Evolutionary conservation across 805 yeast genomes (phyloP).

Genomic region (Peterozyma xylosa): DNA sequence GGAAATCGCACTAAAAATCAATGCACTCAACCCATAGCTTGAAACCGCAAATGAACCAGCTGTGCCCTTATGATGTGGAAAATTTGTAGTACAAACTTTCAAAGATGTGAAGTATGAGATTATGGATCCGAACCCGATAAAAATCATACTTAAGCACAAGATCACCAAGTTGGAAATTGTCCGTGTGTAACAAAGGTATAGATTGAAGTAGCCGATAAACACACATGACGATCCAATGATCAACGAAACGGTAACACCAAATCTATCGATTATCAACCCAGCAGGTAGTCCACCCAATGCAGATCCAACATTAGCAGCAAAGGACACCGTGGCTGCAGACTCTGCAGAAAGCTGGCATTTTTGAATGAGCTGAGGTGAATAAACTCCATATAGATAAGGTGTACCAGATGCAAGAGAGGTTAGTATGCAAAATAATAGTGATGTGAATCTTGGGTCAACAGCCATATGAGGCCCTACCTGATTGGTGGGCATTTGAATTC

Average conservation of each 20-base stretch:
- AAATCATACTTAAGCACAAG: constrained; percentile 40
- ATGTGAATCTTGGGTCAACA: constrained; percentile 6
- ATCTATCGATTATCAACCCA: constrained; percentile 57
- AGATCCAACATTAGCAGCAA: constrained; percentile 56
- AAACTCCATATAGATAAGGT: constrained; percentile 68
- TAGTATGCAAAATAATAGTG: constrained; percentile 21
- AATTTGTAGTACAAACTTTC: constrained; percentile 53
- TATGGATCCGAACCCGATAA: constrained; percentile 61
- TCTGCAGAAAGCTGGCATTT: constrained; percentile 50
- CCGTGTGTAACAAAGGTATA: constrained; percentile 38
- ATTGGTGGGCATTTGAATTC: no score
- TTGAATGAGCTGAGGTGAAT: constrained; percentile 61
- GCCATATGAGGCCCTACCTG: neutral
- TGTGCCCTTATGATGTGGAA: constrained; percentile 62
- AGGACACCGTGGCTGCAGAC: constrained; percentile 57
- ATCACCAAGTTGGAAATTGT: constrained; percentile 29
- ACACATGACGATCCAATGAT: constrained; percentile 48
- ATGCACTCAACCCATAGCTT: constrained; percentile 64
- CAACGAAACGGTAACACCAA: constrained; percentile 48
- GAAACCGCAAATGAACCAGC: constrained; percentile 67
- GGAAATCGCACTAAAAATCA: constrained; percentile 52
- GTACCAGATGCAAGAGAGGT: constrained; percentile 69
- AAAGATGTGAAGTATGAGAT: constrained; percentile 52
- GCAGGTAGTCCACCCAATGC: constrained; percentile 67
- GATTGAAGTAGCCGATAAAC: constrained; percentile 44